Conservation (phyloP, 2,329 filamentous ascomycete species). For the Botrytis medusae region DNA sequence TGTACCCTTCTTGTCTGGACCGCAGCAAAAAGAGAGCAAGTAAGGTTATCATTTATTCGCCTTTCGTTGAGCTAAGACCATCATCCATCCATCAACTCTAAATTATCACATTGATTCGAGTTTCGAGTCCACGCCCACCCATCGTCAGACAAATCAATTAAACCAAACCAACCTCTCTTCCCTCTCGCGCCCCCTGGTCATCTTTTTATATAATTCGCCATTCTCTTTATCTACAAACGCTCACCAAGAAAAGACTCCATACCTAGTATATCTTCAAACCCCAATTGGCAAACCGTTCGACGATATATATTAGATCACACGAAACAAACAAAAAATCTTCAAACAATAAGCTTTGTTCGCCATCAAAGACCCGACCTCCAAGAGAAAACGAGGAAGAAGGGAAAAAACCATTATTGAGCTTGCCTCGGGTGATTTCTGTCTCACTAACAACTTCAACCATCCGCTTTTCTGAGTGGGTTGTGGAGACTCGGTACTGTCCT, state of each 20-base stretch:
- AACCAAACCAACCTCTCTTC: background rate
- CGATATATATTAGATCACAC: background rate
- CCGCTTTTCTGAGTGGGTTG: conserved; percentile 6
- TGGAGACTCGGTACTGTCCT: conserved; percentile 16
- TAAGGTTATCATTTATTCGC: background rate
- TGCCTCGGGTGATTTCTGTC: conserved; percentile 8
- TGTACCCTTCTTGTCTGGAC: background rate
- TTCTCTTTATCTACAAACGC: background rate
- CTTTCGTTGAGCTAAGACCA: conserved; percentile 2
- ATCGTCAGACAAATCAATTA: background rate
- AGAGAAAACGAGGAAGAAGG: background rate
- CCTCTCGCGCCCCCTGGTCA: background rate
- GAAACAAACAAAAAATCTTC: background rate
- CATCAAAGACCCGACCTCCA: background rate
- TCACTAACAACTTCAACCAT: conserved; percentile 10
- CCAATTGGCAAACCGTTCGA: background rate
- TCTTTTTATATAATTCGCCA: background rate
- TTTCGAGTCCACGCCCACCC: conserved; percentile 4
- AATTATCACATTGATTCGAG: background rate
- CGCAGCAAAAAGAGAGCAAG: background rate
- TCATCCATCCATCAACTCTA: conserved; percentile 2
- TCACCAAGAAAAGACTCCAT: background rate
- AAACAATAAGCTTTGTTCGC: conserved; percentile 12
- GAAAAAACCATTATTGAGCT: conserved; percentile 1
- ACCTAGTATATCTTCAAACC: background rate